Evolutionary conservation across 495 filamentous ascomycete species (phyloP).

Genomic region (Geopyxis carbonaria): DNA sequence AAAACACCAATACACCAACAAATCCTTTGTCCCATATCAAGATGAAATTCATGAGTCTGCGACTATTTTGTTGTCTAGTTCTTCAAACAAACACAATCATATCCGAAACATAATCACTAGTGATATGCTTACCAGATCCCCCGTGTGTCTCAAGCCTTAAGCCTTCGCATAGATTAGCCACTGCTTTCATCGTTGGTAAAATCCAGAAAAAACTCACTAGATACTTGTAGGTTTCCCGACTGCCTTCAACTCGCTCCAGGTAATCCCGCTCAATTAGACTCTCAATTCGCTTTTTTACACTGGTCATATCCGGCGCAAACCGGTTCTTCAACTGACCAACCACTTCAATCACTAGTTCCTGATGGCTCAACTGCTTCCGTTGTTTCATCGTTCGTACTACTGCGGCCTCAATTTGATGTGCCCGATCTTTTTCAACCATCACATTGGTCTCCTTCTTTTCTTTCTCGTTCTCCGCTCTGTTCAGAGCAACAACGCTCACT

Average conservation of each 20-base stretch:
- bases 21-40: no score
- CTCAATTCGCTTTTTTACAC: constrained; percentile 92
- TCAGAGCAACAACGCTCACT: constrained; percentile 55
- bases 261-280: constrained; percentile 85
- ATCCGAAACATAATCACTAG: no score
- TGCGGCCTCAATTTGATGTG: constrained; percentile 66
- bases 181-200: no score
- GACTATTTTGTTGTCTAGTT: no score
- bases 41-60: no score
- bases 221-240: constrained; percentile 58
- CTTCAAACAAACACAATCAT: no score
- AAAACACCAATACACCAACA: no score
- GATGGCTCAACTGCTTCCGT: constrained; percentile 68
- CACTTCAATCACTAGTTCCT: constrained; percentile 68
- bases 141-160: no score
- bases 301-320: constrained; percentile 75
- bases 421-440: constrained; percentile 66
- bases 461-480: constrained; percentile 67
- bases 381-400: constrained; percentile 59
- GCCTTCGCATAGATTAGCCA: no score
- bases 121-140: no score
- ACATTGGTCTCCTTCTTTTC: constrained; percentile 78
- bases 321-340: constrained; percentile 58
- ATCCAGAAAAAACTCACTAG: no score
- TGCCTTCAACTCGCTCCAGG: constrained; percentile 62